Percentiles rank a stretch among this genome's conserved stretches.
Conservation (phyloP, 23 red algal species). For the Gracilariopsis chorda region DNA sequence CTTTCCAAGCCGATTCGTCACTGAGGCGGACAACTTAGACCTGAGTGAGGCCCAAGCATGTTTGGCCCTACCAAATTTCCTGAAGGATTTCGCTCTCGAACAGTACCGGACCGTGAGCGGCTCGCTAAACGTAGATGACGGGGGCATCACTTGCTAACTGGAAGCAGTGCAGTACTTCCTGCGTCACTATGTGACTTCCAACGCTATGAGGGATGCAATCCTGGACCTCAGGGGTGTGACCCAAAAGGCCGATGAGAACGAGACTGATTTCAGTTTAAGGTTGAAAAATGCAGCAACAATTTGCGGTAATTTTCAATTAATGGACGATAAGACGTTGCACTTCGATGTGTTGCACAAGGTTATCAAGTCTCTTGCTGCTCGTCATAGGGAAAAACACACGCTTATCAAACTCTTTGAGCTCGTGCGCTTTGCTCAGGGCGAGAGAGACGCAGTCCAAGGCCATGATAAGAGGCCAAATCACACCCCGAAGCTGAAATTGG, state of each 20-base stretch:
- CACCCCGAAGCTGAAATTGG: background rate
- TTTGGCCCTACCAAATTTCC: background rate
- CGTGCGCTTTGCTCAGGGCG: background rate
- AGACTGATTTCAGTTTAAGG: background rate
- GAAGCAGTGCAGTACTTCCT: constrained; percentile 2
- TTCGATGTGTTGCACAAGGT: background rate
- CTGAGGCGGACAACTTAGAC: background rate
- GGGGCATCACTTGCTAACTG: background rate
- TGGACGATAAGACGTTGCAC: background rate
- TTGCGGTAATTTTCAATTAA: background rate
- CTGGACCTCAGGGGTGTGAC: background rate
- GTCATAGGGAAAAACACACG: background rate
- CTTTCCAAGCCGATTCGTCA: background rate
- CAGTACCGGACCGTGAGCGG: background rate
- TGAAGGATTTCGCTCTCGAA: background rate
- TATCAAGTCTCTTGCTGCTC: background rate
- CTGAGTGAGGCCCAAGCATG: background rate
- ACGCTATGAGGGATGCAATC: background rate
- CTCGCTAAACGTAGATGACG: background rate
- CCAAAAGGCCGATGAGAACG: background rate
- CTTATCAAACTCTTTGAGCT: background rate
- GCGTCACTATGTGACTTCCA: background rate
- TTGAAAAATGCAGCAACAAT: background rate
- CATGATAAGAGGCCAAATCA: background rate
- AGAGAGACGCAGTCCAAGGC: background rate